Evolutionary conservation across 2,329 filamentous ascomycete species (phyloP).

Genomic region (Gaeumannomyces sp.): DNA sequence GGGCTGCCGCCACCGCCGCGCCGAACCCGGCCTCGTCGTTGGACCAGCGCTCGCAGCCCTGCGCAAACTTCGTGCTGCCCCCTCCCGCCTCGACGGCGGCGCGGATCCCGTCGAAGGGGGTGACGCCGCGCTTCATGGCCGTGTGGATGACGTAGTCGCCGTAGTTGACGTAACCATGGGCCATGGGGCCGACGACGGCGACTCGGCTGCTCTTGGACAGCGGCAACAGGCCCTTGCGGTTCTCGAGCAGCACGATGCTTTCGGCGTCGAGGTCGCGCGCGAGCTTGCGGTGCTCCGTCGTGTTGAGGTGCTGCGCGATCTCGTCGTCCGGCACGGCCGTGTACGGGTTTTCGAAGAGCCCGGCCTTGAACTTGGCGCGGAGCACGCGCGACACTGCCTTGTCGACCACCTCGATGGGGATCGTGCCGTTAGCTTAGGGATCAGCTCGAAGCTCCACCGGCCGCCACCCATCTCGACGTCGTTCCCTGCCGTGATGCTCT

Average conservation of each 20-base stretch:
- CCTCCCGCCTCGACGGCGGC: constrained; percentile 40
- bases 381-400: constrained; percentile 60
- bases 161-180: constrained; percentile 51
- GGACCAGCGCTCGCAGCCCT: constrained; percentile 70
- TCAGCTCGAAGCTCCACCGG: constrained; percentile 62
- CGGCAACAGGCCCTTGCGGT: constrained; percentile 46
- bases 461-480: constrained; percentile 75
- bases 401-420: constrained; percentile 55
- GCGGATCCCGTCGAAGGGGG: constrained; percentile 63
- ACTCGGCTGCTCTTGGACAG: constrained; percentile 59
- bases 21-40: constrained; percentile 60
- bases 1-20: constrained; percentile 59
- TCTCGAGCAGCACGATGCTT: constrained; percentile 55
- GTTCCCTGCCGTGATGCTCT: constrained; percentile 60
- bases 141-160: constrained; percentile 67
- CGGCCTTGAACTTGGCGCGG: constrained; percentile 61
- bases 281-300: constrained; percentile 48
- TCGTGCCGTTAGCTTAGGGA: constrained; percentile 54
- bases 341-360: constrained; percentile 67
- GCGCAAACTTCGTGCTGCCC: constrained; percentile 57
- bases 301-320: constrained; percentile 54
- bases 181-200: constrained; percentile 71
- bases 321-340: constrained; percentile 49
- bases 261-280: constrained; percentile 59
- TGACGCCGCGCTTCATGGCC: constrained; percentile 59